Conservation (phyloP, 345 rosid genomes). For the Trapa bicornis region DNA sequence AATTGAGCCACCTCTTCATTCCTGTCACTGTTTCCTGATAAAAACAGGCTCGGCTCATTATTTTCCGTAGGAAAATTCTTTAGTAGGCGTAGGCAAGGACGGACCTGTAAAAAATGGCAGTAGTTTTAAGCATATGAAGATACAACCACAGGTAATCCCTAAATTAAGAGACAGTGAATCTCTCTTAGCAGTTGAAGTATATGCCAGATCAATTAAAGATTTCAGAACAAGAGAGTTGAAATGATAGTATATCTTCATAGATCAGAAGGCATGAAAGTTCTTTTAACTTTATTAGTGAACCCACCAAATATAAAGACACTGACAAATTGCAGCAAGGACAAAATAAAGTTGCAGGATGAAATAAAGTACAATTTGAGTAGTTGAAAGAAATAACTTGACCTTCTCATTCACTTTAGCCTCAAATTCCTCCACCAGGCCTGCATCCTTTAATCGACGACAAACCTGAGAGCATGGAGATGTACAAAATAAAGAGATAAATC, state of each 20-base stretch:
- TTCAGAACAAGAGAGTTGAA: neutral
- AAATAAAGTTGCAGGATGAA: neutral
- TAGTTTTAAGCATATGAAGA: neutral
- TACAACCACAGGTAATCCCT: neutral
- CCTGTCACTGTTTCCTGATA: constrained; percentile 18
- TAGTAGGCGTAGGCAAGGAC: constrained; percentile 12
- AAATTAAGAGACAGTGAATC: neutral
- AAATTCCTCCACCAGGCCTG: constrained; percentile 58
- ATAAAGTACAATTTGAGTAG: neutral
- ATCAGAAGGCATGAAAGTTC: neutral
- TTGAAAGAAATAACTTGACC: constrained; percentile 24
- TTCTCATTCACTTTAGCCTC: constrained; percentile 64
- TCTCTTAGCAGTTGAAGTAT: neutral
- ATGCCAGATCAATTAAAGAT: neutral
- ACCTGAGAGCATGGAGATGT: constrained; percentile 30
- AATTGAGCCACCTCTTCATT: constrained; percentile 39
- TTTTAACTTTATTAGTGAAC: neutral
- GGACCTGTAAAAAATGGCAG: constrained; percentile 8
- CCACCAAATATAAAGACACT: neutral
- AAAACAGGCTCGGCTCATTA: constrained; percentile 7
- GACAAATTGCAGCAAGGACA: neutral
- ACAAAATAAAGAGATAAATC: constrained; percentile 8
- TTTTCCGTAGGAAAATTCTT: constrained; percentile 8
- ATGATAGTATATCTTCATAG: neutral
- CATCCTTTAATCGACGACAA: constrained; percentile 66